phyloP scores from a whole-genome alignment of 148 eudicot genomes.

The Nepenthes mirabilis region DNA sequence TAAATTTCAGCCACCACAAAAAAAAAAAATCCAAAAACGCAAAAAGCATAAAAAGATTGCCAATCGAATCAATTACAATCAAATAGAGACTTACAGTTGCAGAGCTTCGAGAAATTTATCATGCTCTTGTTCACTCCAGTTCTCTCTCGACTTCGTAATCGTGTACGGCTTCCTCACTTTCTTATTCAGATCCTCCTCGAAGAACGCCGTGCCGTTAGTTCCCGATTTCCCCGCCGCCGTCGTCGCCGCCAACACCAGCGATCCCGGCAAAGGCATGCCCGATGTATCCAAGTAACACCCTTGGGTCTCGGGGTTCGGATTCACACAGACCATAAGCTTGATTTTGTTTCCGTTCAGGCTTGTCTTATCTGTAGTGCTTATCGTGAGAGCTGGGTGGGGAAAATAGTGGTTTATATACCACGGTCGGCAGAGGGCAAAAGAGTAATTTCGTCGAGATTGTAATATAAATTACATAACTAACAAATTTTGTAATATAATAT shows the following conservation, averaged over 20 bases:
- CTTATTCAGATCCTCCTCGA: conserved; percentile 22
- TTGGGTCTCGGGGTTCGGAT: conserved; percentile 16
- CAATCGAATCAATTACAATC: background rate
- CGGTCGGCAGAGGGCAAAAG: too few species aligned
- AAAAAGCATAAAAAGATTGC: background rate
- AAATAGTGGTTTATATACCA: too few species aligned
- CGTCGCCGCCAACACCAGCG: conserved; percentile 5
- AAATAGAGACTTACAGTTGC: conserved; percentile 27
- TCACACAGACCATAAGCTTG: conserved; percentile 22
- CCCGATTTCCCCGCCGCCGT: background rate
- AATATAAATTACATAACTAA: too few species aligned
- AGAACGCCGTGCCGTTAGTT: background rate
- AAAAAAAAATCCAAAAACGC: background rate
- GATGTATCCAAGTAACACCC: conserved; percentile 16
- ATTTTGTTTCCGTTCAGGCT: too few species aligned
- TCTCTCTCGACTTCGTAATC: conserved; percentile 53
- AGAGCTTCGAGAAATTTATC: conserved; percentile 64
- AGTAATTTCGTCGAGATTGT: too few species aligned
- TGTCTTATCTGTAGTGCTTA: too few species aligned
- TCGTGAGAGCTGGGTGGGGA: too few species aligned
- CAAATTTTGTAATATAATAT: too few species aligned
- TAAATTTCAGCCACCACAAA: background rate
- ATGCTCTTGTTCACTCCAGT: conserved; percentile 54
- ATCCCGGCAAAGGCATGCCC: conserved; percentile 23
- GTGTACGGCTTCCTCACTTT: conserved; percentile 54